A percentile compares a stretch with the other conserved stretches of the same genome.
These are phyloP conservation scores for Suhomyces guaymorum DNA, from an alignment of 1,139 yeast genomes.

Conservation along the genomic window DNA sequence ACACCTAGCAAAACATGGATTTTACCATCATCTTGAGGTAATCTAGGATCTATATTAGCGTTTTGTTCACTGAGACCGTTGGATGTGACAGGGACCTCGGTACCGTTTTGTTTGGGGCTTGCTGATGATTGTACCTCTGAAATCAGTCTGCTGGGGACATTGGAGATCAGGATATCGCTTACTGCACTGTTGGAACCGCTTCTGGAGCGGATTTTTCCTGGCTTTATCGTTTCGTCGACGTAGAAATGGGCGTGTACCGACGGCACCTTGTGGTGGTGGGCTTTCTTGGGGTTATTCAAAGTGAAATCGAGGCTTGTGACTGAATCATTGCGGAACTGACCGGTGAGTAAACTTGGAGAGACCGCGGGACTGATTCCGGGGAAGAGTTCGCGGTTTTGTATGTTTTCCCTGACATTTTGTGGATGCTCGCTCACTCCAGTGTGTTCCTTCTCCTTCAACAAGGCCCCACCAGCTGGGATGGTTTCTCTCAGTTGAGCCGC, in stretches of 20 bases:
- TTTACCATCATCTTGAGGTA: conserved; percentile 91
- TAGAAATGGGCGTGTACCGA: conserved; percentile 82
- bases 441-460: conserved; percentile 35
- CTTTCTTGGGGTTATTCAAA: conserved; percentile 33
- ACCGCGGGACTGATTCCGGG: conserved; percentile 16
- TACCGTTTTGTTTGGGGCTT: conserved; percentile 1
- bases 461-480: conserved; percentile 54
- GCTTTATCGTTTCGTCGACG: conserved; percentile 69
- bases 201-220: conserved; percentile 42
- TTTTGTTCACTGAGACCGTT: conserved; percentile 37
- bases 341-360: conserved; percentile 10
- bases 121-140: conserved; percentile 4
- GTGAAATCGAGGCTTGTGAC: conserved; percentile 30
- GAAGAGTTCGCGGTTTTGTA: conserved; percentile 3
- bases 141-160: conserved; percentile 4
- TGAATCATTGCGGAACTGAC: conserved; percentile 18
- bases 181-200: conserved; percentile 35
- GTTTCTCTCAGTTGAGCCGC: conserved; percentile 30
- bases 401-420: neutral
- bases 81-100: neutral
- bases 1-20: conserved; percentile 85
- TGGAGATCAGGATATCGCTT: conserved; percentile 5
- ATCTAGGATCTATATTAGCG: conserved; percentile 68
- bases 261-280: conserved; percentile 53
- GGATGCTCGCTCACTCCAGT: neutral